phyloP scores from a whole-genome alignment of 106 monocot species.

The Dioscorea zingiberensis region DNA sequence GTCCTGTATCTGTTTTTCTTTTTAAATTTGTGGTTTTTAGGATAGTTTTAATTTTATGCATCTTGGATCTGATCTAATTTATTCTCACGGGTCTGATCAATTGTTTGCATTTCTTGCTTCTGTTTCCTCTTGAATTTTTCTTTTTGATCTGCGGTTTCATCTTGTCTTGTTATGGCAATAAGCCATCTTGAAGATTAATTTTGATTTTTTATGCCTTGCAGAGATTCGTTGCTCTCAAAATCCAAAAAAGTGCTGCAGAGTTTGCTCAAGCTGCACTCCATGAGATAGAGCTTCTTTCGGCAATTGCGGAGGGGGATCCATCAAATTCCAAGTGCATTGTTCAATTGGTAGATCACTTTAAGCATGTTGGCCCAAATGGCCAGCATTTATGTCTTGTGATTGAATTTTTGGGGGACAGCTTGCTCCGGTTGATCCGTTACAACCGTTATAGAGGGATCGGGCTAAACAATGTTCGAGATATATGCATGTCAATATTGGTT shows the following conservation, averaged over 20 bases:
- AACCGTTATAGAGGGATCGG: slow-evolving; percentile 81
- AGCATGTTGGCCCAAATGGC: slow-evolving; percentile 90
- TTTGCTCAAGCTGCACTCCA: slow-evolving; percentile 82
- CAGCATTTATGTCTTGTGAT: slow-evolving; percentile 74
- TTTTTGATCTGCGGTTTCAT: neutral
- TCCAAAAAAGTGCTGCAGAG: slow-evolving; percentile 82
- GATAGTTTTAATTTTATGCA: no score
- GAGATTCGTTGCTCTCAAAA: slow-evolving; percentile 91
- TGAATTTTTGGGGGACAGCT: slow-evolving; percentile 87
- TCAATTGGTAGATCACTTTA: slow-evolving; percentile 70
- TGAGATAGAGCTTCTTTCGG: slow-evolving; percentile 77
- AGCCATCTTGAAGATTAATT: neutral
- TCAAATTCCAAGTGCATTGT: slow-evolving; percentile 61
- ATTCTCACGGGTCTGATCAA: neutral
- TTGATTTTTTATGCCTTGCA: slow-evolving; percentile 19
- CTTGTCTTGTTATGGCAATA: neutral
- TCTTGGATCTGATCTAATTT: neutral
- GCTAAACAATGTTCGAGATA: slow-evolving; percentile 47
- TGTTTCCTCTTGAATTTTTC: neutral
- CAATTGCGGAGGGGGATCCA: slow-evolving; percentile 69
- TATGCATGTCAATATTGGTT: slow-evolving; percentile 67
- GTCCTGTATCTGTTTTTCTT: neutral
- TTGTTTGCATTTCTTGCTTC: neutral
- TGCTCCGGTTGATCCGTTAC: slow-evolving; percentile 69
- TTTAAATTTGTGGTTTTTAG: neutral